These are phyloP conservation scores for Corinectria fuckeliana DNA, from an alignment of 2,329 filamentous ascomycete genomes.

Conservation along the genomic window DNA sequence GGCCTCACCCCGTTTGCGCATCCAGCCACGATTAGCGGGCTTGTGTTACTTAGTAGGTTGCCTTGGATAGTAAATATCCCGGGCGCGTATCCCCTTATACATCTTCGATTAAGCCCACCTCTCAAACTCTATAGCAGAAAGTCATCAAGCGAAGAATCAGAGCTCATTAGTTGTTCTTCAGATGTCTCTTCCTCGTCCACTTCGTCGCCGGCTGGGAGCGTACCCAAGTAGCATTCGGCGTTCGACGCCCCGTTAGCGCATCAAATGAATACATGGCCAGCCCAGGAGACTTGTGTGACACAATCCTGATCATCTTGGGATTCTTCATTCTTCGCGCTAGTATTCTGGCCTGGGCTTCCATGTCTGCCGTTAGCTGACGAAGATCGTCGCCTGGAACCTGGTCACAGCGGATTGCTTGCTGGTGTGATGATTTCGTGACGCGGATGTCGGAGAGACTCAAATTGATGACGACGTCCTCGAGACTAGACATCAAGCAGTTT, in stretches of 20 bases:
- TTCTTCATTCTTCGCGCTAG: background rate
- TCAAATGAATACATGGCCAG: background rate
- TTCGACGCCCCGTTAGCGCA: background rate
- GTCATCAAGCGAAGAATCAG: too few species aligned
- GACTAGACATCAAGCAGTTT: background rate
- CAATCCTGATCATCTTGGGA: background rate
- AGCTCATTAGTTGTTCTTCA: too few species aligned
- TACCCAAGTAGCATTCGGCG: background rate
- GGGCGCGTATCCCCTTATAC: too few species aligned
- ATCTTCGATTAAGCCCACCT: too few species aligned
- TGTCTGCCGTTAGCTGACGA: background rate
- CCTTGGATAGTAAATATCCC: too few species aligned
- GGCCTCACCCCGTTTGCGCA: too few species aligned
- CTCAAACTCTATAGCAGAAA: too few species aligned
- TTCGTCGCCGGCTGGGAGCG: background rate
- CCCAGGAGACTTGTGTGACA: background rate
- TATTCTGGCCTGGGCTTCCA: background rate
- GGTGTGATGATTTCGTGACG: background rate
- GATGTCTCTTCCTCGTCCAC: too few species aligned
- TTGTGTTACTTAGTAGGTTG: too few species aligned
- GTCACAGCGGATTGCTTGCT: background rate
- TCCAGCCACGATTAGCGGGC: too few species aligned
- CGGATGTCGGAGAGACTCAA: background rate
- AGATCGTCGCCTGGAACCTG: background rate
- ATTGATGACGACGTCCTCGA: background rate